Base-by-base conservation (phyloP, 192 early-diverging fungal species). In the Umbelopsis isabellina region DNA sequence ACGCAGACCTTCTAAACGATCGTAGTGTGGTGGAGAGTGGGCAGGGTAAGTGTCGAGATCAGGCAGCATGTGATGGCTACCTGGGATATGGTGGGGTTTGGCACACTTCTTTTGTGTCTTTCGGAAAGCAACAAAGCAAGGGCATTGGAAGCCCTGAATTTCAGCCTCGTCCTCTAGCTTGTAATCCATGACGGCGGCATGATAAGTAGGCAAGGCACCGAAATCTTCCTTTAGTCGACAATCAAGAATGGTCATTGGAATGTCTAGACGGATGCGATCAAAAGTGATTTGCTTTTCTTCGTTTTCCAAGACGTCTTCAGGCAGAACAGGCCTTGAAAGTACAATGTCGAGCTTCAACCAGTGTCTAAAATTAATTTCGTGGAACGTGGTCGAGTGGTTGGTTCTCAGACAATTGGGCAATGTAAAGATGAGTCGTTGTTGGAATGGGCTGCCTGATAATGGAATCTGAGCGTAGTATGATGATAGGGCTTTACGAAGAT, bases 151-250 rank as follows among this genome's bases (percentile, higher is more conserved):
- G n/a, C 47, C 35, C 5, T 50, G 25, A 23, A 49, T 50, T 23
- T 71, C 58, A 21, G 27, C 27, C 18, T 66, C 65, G 13, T 46
- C 49, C 2, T 20, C 67, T 48, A 35, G 67, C 50, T 50, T 77
- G 12, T 61, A 30, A 16, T 65, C 37, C 35, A 52, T 3, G 13
- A 72, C 6, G 18, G 71, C 71, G 7, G 51, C 47, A 18, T 72
- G 67, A 35, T 77, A 77, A n/a, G 75, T 77, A 6, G 75, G 75
- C 21, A 77, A 21, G 3, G 66, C 25, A 15, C 55, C 61, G 66
- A 69, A 72, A 25, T 77, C 75, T 35, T 77, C 71, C 22, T 77
- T 77, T 15, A 77, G 46, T 12, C 75, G 44, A 65, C 75, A 77
- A 30, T 77, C 75, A 4, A 77, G 48, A 2, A 77, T 66, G 6